Percentiles rank a stretch among this genome's conserved stretches.
Conservation (phyloP, 78 protist species). For the Chrysochromulina tobinii region DNA sequence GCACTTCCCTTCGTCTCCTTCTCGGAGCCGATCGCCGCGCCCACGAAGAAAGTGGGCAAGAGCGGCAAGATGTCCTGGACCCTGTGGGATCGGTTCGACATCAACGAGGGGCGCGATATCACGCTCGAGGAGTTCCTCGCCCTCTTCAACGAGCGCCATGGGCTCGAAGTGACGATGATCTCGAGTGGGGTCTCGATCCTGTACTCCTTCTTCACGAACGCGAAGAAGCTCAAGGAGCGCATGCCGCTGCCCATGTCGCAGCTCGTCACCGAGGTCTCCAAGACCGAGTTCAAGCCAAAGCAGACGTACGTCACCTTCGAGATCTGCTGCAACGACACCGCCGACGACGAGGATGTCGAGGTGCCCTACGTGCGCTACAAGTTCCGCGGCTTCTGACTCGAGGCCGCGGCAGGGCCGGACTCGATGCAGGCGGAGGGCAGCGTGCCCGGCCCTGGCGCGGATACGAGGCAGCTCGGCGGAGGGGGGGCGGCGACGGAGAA, state of each 20-base stretch:
- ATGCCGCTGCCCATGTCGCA: constrained; percentile 15
- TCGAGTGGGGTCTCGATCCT: constrained; percentile 48
- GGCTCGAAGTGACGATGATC: constrained; percentile 39
- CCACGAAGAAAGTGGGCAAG: constrained; percentile 21
- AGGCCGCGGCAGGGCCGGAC: no score
- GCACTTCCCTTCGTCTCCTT: constrained; percentile 93
- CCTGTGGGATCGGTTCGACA: constrained; percentile 73
- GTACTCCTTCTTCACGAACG: constrained; percentile 37
- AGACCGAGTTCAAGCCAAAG: constrained; percentile 28
- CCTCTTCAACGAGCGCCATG: not conserved
- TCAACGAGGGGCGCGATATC: constrained; percentile 60
- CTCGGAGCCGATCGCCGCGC: constrained; percentile 92
- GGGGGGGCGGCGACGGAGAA: no score
- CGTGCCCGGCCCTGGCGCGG: no score
- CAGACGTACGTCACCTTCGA: constrained; percentile 29
- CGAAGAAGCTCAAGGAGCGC: constrained; percentile 39
- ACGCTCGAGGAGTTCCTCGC: constrained; percentile 50
- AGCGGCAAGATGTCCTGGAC: constrained; percentile 48
- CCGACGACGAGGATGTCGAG: constrained; percentile 50
- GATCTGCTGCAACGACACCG: constrained; percentile 47
- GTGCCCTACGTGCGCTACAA: constrained; percentile 39
- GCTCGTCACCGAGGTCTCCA: constrained; percentile 10
- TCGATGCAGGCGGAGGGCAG: no score
- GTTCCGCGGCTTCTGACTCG: not conserved
- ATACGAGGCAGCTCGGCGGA: no score